Percentiles rank a stretch among this genome's conserved stretches.
phyloP scores from a whole-genome alignment of 1,284 basidiomycete genomes.

The Ustilago loliicola region DNA sequence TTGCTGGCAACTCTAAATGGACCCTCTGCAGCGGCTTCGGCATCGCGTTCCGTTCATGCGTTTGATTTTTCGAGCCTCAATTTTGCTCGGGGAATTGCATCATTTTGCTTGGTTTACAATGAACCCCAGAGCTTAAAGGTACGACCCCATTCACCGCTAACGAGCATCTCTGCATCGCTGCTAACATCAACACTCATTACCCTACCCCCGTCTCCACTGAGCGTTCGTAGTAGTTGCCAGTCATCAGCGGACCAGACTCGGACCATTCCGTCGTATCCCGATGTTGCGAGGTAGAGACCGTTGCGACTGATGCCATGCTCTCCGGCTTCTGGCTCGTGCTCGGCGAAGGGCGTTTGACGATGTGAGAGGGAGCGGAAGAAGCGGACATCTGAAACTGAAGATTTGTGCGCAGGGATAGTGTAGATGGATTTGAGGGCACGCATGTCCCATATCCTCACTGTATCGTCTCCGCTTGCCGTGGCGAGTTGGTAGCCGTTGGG shows the following conservation, averaged over 20 bases:
- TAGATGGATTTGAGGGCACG: constrained; percentile 90
- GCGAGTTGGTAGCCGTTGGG: constrained; percentile 98
- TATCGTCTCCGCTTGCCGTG: constrained; percentile 95
- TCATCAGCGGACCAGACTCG: constrained; percentile 98
- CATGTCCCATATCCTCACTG: constrained; percentile 98
- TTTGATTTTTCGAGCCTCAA: neutral
- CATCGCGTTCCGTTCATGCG: neutral
- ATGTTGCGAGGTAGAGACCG: constrained; percentile 91
- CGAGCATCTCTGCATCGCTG: constrained; percentile 54
- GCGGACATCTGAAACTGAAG: constrained; percentile 91
- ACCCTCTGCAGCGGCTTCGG: constrained; percentile 1
- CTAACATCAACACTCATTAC: constrained; percentile 95
- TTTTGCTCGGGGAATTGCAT: neutral
- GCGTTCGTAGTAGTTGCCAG: constrained; percentile 89
- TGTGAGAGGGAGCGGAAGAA: constrained; percentile 79
- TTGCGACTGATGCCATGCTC: constrained; percentile 68
- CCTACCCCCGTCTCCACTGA: constrained; percentile 94
- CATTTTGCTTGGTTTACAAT: constrained; percentile 18
- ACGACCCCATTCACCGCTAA: constrained; percentile 60
- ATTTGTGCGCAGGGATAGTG: constrained; percentile 95
- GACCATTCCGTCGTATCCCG: constrained; percentile 94
- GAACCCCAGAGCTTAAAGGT: constrained; percentile 63
- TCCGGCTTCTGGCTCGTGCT: neutral
- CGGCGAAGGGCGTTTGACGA: constrained; percentile 9
- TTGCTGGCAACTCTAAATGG: constrained; percentile 19